Evolutionary conservation across 371 early-diverging fungal species (phyloP).

Genomic region (Mortierella sp.): DNA sequence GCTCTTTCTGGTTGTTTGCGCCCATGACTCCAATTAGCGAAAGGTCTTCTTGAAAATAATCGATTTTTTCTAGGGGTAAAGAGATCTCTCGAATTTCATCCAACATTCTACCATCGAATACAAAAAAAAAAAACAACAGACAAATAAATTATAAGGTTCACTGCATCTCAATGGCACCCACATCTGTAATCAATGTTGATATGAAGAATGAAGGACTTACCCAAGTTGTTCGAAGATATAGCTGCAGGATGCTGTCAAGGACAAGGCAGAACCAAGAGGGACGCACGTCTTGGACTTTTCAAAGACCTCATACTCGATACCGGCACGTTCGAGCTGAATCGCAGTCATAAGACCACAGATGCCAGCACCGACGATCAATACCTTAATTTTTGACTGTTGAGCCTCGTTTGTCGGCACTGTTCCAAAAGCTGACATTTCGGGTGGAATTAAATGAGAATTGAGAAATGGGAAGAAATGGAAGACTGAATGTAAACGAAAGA

Average conservation of each 20-base stretch:
- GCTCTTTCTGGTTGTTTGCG: constrained; percentile 4
- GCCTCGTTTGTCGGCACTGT: too few relatives aligned
- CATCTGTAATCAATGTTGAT: background rate
- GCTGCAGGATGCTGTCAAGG: constrained; percentile 27
- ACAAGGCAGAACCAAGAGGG: constrained; percentile 23
- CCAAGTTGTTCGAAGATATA: constrained; percentile 37
- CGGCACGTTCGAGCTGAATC: constrained; percentile 31
- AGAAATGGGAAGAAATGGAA: too few relatives aligned
- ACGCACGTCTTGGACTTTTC: constrained; percentile 19
- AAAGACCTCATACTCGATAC: constrained; percentile 28
- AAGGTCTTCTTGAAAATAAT: constrained; percentile 26
- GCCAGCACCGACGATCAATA: constrained; percentile 35
- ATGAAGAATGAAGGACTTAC: background rate
- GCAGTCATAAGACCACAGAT: constrained; percentile 32
- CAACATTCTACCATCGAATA: constrained; percentile 7
- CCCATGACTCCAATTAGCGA: constrained; percentile 27
- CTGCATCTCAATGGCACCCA: too few relatives aligned
- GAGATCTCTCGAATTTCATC: constrained; percentile 18
- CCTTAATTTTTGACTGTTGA: constrained; percentile 13
- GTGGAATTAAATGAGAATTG: too few relatives aligned
- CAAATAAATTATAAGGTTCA: too few relatives aligned
- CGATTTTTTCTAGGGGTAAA: constrained; percentile 21
- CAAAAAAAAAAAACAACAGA: background rate
- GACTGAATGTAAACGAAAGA: too few relatives aligned
- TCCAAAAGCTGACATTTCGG: too few relatives aligned